These are phyloP conservation scores for Microthyrium microscopicum DNA, from an alignment of 2,329 filamentous ascomycete species.

Conservation along the genomic window DNA sequence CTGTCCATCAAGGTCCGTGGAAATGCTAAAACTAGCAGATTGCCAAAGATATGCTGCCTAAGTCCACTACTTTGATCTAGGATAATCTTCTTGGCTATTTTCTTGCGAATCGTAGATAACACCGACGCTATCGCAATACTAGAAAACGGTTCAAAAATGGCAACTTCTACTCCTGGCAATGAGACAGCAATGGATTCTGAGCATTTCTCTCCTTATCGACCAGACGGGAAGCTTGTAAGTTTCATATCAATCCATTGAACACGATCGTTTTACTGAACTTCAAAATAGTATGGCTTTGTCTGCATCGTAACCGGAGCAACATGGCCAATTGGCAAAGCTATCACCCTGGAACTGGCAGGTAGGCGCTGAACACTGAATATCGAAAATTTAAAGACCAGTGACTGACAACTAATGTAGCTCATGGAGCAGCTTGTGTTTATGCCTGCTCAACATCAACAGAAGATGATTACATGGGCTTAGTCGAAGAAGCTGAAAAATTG, in stretches of 20 bases:
- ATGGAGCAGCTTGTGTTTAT: slow-evolving; percentile 50
- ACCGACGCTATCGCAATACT: no score
- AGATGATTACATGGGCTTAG: slow-evolving; percentile 18
- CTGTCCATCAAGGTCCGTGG: no score
- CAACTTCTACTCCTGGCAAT: no score
- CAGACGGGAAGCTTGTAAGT: slow-evolving; percentile 40
- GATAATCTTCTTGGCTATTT: no score
- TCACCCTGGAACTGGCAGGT: slow-evolving; percentile 43
- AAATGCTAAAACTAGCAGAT: no score
- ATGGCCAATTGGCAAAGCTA: slow-evolving; percentile 43
- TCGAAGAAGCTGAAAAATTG: slow-evolving; percentile 25
- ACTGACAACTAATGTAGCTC: slow-evolving; percentile 27
- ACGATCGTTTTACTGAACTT: not conserved
- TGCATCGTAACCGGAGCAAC: slow-evolving; percentile 47
- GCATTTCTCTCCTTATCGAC: slow-evolving; percentile 40
- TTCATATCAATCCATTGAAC: slow-evolving; percentile 6
- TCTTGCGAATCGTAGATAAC: no score
- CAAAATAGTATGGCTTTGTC: slow-evolving; percentile 41
- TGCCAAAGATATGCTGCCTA: no score
- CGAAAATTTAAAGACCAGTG: not conserved
- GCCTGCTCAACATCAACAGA: slow-evolving; percentile 27
- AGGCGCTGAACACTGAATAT: slow-evolving; percentile 8
- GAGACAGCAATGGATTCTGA: slow-evolving; percentile 26
- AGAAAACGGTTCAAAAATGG: no score
- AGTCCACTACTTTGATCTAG: no score